Evolutionary conservation across 345 rosid genomes (phyloP).

Genomic region (Isatis tinctoria): DNA sequence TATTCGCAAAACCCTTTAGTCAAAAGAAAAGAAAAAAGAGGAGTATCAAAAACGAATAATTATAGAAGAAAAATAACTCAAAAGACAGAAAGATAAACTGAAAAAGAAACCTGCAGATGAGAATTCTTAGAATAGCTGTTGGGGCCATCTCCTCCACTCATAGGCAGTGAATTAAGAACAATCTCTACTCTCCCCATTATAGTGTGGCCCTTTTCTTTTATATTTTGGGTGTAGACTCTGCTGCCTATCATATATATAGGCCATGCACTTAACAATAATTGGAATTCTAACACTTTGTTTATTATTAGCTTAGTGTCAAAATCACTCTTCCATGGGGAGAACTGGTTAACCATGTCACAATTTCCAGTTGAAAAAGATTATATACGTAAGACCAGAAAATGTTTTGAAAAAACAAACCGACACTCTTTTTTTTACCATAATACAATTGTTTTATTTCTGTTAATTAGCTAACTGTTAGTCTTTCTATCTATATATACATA

Average conservation of each 20-base stretch:
- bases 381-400: background rate
- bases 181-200: slow-evolving; percentile 25
- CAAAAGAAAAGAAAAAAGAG: background rate
- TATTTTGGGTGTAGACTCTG: slow-evolving; percentile 6
- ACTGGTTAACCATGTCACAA: background rate
- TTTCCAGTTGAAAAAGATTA: background rate
- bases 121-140: slow-evolving; percentile 53
- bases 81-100: background rate
- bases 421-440: background rate
- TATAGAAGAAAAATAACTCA: background rate
- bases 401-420: background rate
- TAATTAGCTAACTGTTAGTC: too few relatives aligned
- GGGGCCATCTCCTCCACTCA: slow-evolving; percentile 51
- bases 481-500: too few relatives aligned
- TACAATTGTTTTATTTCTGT: too few relatives aligned
- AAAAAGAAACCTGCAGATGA: slow-evolving; percentile 42
- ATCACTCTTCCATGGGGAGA: background rate
- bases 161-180: slow-evolving; percentile 33
- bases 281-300: background rate
- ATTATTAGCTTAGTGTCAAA: background rate
- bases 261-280: slow-evolving; percentile 14
- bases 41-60: background rate
- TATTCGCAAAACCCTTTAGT: too few relatives aligned
- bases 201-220: background rate
- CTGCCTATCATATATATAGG: slow-evolving; percentile 20